Evolutionary conservation across 164 flowering plant species (phyloP).

Genomic region (Vitis cinerea): DNA sequence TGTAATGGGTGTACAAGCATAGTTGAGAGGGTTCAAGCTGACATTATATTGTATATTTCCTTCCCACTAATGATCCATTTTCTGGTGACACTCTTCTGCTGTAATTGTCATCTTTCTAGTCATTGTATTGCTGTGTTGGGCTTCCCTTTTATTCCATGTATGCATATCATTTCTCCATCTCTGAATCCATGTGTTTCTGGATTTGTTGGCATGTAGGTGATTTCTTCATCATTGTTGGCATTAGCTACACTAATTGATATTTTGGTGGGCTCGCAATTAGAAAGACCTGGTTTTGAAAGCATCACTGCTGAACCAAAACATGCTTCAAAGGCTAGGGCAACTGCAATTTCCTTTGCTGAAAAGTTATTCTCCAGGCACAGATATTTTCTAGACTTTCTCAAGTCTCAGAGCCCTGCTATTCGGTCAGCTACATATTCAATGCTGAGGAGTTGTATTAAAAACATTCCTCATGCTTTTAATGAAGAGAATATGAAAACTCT

Average conservation of each 20-base stretch:
- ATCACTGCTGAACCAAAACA: constrained; percentile 52
- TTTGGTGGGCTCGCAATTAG: constrained; percentile 40
- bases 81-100: neutral
- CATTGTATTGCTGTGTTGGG: neutral
- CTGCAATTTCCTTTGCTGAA: constrained; percentile 57
- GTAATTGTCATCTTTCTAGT: neutral
- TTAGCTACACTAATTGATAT: constrained; percentile 78
- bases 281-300: constrained; percentile 48
- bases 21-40: neutral
- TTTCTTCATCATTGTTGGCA: constrained; percentile 80
- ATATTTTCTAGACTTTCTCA: constrained; percentile 66
- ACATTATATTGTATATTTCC: neutral
- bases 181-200: neutral
- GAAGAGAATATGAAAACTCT: constrained; percentile 66
- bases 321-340: constrained; percentile 62
- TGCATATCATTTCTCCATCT: neutral
- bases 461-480: constrained; percentile 56
- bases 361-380: constrained; percentile 64
- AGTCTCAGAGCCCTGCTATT: constrained; percentile 58
- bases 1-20: neutral
- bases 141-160: neutral
- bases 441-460: constrained; percentile 66
- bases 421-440: constrained; percentile 80
- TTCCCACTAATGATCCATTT: neutral
- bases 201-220: constrained; percentile 50